Evolutionary conservation across 2,329 filamentous ascomycete species (phyloP).

Genomic region (Cercospora nicotianae): DNA sequence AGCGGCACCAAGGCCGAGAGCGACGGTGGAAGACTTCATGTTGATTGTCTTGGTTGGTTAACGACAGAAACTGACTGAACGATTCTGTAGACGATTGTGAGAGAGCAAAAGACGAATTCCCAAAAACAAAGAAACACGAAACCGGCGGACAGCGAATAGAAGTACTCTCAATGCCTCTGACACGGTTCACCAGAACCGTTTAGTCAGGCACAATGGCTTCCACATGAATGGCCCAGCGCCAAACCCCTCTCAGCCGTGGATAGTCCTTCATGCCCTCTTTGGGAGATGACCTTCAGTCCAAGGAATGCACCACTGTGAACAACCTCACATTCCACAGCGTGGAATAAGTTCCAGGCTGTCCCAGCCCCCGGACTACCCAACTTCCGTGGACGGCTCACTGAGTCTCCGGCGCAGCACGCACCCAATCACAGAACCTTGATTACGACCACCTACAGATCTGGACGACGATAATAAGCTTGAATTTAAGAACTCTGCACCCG

Average conservation of each 20-base stretch:
- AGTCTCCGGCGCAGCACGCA: not conserved
- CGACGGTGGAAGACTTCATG: constrained; percentile 25
- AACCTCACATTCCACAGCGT: not conserved
- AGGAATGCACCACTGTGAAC: not conserved
- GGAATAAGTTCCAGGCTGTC: not conserved
- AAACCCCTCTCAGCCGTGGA: constrained; percentile 5
- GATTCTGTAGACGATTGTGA: not conserved
- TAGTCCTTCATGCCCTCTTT: not conserved
- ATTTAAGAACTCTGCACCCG: constrained; percentile 9
- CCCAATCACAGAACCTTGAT: constrained; percentile 5
- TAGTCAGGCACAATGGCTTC: constrained; percentile 10
- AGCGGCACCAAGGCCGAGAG: constrained; percentile 28
- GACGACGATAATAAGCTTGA: constrained; percentile 9
- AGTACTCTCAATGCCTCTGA: constrained; percentile 12
- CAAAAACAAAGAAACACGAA: not conserved
- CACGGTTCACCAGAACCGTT: not conserved
- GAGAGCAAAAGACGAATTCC: not conserved
- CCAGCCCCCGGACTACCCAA: constrained; percentile 2
- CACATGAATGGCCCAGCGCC: not conserved
- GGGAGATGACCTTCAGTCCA: constrained; percentile 2
- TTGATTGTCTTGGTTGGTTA: constrained; percentile 2
- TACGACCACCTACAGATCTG: not conserved
- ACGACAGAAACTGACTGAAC: not conserved
- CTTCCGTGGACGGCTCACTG: constrained; percentile 3
- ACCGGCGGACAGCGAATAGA: constrained; percentile 13